A percentile compares a stretch with the other conserved stretches of the same genome.
Conservation (phyloP, 768 basidiomycete species). For the Candolleomyces efflorescens region DNA sequence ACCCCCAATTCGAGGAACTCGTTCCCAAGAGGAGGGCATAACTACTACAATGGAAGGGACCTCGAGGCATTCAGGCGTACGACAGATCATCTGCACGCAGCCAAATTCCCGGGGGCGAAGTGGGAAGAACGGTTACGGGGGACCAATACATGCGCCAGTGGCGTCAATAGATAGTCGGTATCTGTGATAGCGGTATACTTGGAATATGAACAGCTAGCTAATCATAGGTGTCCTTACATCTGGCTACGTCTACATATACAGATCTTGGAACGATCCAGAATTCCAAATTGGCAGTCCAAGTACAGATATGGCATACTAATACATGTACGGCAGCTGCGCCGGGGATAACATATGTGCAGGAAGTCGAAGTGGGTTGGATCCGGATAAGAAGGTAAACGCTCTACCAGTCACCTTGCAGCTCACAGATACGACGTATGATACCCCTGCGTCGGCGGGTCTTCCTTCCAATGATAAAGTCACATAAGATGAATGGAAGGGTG, state of each 20-base stretch:
- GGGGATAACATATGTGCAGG: too few species aligned
- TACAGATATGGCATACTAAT: too few species aligned
- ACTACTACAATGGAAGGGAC: slow-evolving; percentile 56
- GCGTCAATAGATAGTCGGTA: neutral
- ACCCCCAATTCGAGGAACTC: neutral
- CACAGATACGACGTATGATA: neutral
- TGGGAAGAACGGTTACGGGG: neutral
- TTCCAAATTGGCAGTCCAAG: too few species aligned
- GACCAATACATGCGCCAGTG: neutral
- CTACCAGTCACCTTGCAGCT: neutral
- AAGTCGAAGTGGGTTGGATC: neutral
- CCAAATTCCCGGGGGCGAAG: neutral
- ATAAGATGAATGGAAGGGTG: neutral
- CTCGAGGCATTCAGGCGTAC: slow-evolving; percentile 31
- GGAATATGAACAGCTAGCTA: too few species aligned
- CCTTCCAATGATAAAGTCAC: neutral
- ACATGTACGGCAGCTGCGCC: too few species aligned
- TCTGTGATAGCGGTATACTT: neutral
- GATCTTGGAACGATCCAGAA: too few species aligned
- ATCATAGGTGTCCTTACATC: too few species aligned
- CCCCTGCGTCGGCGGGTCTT: neutral
- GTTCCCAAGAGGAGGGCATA: slow-evolving; percentile 44
- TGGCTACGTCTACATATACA: too few species aligned
- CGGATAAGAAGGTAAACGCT: neutral
- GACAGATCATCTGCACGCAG: neutral